These are phyloP conservation scores for Penicillium italicum DNA, from an alignment of 2,329 filamentous ascomycete genomes.

Conservation along the genomic window DNA sequence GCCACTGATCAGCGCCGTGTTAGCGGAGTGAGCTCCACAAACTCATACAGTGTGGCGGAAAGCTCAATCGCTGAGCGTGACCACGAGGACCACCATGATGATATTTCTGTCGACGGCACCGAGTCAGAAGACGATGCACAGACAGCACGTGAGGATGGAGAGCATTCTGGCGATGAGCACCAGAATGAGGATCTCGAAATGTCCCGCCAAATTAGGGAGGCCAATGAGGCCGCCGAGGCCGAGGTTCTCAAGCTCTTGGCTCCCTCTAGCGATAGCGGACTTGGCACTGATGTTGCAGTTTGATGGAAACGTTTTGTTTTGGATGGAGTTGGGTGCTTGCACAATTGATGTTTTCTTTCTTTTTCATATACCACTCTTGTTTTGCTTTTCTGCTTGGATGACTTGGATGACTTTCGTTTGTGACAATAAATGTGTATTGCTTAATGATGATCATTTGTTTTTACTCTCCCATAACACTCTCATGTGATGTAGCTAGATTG, in stretches of 20 bases:
- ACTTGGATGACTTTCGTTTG: conserved; percentile 7
- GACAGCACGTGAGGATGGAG: conserved; percentile 18
- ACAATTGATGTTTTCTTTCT: conserved; percentile 11
- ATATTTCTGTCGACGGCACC: conserved; percentile 18
- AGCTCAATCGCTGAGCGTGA: conserved; percentile 17
- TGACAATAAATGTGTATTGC: conserved; percentile 6
- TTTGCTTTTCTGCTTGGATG: conserved; percentile 7
- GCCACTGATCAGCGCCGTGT: conserved; percentile 39
- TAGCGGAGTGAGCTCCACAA: conserved; percentile 42
- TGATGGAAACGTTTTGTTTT: conserved; percentile 5
- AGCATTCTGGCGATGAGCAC: conserved; percentile 7
- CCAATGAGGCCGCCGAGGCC: conserved; percentile 17
- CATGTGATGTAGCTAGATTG: conserved; percentile 16
- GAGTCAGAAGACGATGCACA: conserved; percentile 22
- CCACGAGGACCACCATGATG: conserved; percentile 16
- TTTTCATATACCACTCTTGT: conserved; percentile 26
- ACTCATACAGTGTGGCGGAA: conserved; percentile 28
- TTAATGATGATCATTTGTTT: conserved; percentile 6
- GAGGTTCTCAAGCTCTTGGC: conserved; percentile 30
- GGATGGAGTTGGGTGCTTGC: conserved; percentile 4
- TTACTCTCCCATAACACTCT: conserved; percentile 7
- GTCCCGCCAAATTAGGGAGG: conserved; percentile 13
- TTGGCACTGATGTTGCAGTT: conserved; percentile 25
- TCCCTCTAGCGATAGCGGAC: conserved; percentile 29
- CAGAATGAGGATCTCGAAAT: conserved; percentile 15